Evolutionary conservation across 2,329 filamentous ascomycete species (phyloP), one percentile per base, ranked within the genome.

Genomic region (Fusarium verticillioides): DNA sequence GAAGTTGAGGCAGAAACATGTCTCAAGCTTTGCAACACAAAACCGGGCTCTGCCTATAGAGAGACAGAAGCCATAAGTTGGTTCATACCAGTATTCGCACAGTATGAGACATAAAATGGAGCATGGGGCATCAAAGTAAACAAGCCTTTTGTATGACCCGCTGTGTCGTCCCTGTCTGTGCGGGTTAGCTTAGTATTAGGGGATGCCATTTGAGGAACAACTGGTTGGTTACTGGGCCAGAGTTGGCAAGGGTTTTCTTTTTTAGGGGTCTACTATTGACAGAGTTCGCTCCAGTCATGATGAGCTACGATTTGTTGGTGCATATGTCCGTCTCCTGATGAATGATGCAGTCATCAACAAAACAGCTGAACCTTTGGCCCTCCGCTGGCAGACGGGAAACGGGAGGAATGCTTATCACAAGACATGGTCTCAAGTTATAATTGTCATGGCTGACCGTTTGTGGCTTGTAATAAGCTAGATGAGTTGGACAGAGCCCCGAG

Each of bases 61-160:
- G 42, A 28, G 21, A 10, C 9, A 46, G 21, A 50, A 12, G 18
- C 30, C 30, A 52, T 15, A 12, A 36, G 34, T 52, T 12, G 42
- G 23, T 26, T 9, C 13, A 36, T 16, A 36, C 16, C 36, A 36
- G 21, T 12, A 54, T 34, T 43, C 56, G 60, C 68, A 74, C 72
- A 49, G 61, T 59, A 62, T 39, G 43, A 44, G 47, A 57, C 49
- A 46, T 16, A 57, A 40, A 59, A 61, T n/a, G 11, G 37, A 21
- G 19, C 37, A 40, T 64, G 49, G 44, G 58, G 66, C 53, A 71
- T 62, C 66, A 69, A 62, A 65, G 63, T 69, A 75, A 77, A 77
- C 73, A 76, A 77, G 75, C 75, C 66, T 77, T 76, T 69, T 68
- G 71, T 63, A 65, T 76, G 75, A 76, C 71, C 75, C 75, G 62